phyloP scores from a whole-genome alignment of 1,139 yeast species.

The Geotrichum klebahnii region DNA sequence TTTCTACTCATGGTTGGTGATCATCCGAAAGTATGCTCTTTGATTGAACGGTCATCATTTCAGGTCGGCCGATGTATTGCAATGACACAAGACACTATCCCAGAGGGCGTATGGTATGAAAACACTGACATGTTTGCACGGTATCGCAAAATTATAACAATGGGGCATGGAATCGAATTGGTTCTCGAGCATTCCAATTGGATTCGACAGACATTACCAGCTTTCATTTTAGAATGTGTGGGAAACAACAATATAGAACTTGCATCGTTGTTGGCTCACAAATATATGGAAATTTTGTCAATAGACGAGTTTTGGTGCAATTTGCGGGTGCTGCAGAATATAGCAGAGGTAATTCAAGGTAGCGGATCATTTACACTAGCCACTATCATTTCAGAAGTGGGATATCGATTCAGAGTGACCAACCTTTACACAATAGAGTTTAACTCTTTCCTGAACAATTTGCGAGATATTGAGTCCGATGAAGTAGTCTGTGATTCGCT shows the following conservation, averaged over 20 bases:
- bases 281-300: not conserved
- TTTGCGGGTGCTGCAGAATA: not conserved
- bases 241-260: slow-evolving; percentile 2
- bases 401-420: slow-evolving; percentile 1
- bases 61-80: slow-evolving; percentile 17
- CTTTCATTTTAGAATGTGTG: slow-evolving; percentile 5
- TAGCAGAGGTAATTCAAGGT: not conserved
- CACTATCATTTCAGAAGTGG: not conserved
- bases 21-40: not conserved
- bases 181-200: not conserved
- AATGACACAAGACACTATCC: not conserved
- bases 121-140: slow-evolving; percentile 8
- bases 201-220: not conserved
- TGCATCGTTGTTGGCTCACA: slow-evolving; percentile 1
- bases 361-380: slow-evolving; percentile 3
- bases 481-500: not conserved
- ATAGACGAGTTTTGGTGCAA: not conserved
- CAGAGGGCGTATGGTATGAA: slow-evolving; percentile 15
- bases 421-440: not conserved
- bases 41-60: slow-evolving; percentile 9
- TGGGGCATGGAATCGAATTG: slow-evolving; percentile 12
- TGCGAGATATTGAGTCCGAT: not conserved
- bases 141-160: slow-evolving; percentile 2
- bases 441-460: not conserved
- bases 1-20: slow-evolving; percentile 6